Conservation (phyloP, 306 rosid genomes). For the Canavalia ensiformis region DNA sequence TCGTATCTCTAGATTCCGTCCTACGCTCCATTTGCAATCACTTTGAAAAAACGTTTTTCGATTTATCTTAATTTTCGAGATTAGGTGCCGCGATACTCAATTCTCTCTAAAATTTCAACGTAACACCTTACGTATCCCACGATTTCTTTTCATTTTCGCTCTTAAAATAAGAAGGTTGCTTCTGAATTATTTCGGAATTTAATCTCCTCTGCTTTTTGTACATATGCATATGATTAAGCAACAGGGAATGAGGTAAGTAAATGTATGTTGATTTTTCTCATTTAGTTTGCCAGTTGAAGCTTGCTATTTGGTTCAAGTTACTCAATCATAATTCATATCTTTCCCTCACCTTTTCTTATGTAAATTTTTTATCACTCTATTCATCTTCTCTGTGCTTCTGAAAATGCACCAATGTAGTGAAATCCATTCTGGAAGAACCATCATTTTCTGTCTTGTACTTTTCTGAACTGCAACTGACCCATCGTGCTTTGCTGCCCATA, state of each 20-base stretch:
- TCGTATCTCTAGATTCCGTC: slow-evolving; percentile 35
- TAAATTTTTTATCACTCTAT: slow-evolving; percentile 18
- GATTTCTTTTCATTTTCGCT: not conserved
- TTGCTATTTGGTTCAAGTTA: not conserved
- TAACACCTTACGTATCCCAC: slow-evolving; percentile 22
- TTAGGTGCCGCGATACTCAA: slow-evolving; percentile 4
- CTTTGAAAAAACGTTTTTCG: not conserved
- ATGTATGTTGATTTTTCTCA: not conserved
- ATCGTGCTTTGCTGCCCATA: slow-evolving; percentile 42
- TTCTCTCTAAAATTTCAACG: slow-evolving; percentile 27
- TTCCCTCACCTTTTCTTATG: not conserved
- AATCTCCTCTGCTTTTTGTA: slow-evolving; percentile 35
- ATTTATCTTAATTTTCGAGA: slow-evolving; percentile 14
- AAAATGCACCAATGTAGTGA: slow-evolving; percentile 32
- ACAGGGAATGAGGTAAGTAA: not conserved
- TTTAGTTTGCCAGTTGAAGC: slow-evolving; percentile 11
- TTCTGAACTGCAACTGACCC: slow-evolving; percentile 29
- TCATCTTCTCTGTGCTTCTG: not conserved
- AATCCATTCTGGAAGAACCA: slow-evolving; percentile 28
- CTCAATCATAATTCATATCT: slow-evolving; percentile 1
- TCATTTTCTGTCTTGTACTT: slow-evolving; percentile 17
- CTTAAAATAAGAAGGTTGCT: not conserved
- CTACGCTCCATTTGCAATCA: slow-evolving; percentile 2
- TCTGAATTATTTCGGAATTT: slow-evolving; percentile 19
- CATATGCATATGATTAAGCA: slow-evolving; percentile 4